These are phyloP conservation scores for Sporothrix luriei DNA, from an alignment of 2,329 filamentous ascomycete species.

Conservation along the genomic window DNA sequence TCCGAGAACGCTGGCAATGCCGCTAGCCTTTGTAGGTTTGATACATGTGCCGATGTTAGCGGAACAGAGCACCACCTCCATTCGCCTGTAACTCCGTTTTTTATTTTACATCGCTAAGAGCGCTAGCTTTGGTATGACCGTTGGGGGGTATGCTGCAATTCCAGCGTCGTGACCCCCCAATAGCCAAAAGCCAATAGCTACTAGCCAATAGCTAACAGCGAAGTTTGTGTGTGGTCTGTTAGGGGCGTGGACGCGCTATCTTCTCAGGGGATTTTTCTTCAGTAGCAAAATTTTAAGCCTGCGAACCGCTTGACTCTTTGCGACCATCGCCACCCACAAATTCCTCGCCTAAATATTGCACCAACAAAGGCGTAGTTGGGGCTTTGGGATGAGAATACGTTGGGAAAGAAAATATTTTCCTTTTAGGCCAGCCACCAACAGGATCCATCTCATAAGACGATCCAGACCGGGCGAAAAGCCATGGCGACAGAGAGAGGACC, in stretches of 20 bases:
- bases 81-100: too few species aligned
- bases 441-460: background rate
- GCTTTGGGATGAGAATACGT: background rate
- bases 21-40: background rate
- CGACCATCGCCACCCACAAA: slow-evolving; percentile 15
- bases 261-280: slow-evolving; percentile 3
- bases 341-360: background rate
- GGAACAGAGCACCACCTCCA: background rate
- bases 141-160: too few species aligned
- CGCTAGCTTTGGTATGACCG: background rate
- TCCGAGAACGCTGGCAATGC: slow-evolving; percentile 17
- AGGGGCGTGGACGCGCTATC: background rate
- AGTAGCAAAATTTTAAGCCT: slow-evolving; percentile 12
- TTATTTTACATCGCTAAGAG: background rate
- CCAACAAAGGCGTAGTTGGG: slow-evolving; percentile 1
- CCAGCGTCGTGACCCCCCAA: too few species aligned
- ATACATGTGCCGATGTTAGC: slow-evolving; percentile 1
- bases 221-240: background rate
- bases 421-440: background rate
- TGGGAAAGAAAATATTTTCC: slow-evolving; percentile 3
- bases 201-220: background rate
- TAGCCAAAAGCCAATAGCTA: too few species aligned
- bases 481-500: background rate
- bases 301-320: slow-evolving; percentile 12
- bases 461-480: slow-evolving; percentile 25